A percentile compares a stretch with the other conserved stretches of the same genome.
Evolutionary conservation across 805 yeast genomes (phyloP).

Genomic region (Dipodascus geniculatus): DNA sequence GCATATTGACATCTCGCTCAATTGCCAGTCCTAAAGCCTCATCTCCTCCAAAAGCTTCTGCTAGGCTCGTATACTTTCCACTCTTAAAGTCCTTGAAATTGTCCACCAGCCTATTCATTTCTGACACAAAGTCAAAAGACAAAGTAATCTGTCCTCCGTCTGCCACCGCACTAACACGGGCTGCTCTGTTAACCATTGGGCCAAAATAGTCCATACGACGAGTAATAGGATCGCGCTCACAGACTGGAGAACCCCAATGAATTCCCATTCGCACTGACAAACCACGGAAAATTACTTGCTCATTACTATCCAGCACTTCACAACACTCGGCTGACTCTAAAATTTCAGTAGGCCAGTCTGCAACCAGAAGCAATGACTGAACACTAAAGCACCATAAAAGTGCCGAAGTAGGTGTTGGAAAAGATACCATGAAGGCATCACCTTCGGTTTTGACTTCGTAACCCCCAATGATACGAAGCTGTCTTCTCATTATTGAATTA

Average conservation of each 20-base stretch:
- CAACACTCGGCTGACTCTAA: conserved; percentile 75
- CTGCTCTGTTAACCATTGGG: conserved; percentile 93
- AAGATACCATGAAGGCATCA: conserved; percentile 96
- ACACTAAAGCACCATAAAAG: conserved; percentile 90
- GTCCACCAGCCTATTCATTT: conserved; percentile 37
- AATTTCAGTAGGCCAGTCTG: conserved; percentile 95
- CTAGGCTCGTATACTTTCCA: conserved; percentile 16
- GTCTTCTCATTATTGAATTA: conserved; percentile 88
- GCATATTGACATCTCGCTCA: conserved; percentile 50
- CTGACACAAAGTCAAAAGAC: conserved; percentile 69
- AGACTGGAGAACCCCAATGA: conserved; percentile 97
- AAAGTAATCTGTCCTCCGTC: conserved; percentile 97
- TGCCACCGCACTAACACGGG: conserved; percentile 87
- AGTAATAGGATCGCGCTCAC: conserved; percentile 89
- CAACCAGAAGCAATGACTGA: conserved; percentile 68
- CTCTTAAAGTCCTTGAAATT: conserved; percentile 17
- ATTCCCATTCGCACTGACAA: conserved; percentile 95
- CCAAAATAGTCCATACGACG: conserved; percentile 98
- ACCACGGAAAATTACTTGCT: conserved; percentile 65
- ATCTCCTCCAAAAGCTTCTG: conserved; percentile 33
- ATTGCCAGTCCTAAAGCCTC: conserved; percentile 41
- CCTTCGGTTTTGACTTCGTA: conserved; percentile 99
- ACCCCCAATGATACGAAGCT: conserved; percentile 85
- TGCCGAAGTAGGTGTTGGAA: conserved; percentile 85
- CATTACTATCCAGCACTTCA: conserved; percentile 53